A percentile compares a stretch with the other conserved stretches of the same genome.
phyloP scores from a whole-genome alignment of 192 early-diverging fungal species.

The Umbelopsis ramanniana region DNA sequence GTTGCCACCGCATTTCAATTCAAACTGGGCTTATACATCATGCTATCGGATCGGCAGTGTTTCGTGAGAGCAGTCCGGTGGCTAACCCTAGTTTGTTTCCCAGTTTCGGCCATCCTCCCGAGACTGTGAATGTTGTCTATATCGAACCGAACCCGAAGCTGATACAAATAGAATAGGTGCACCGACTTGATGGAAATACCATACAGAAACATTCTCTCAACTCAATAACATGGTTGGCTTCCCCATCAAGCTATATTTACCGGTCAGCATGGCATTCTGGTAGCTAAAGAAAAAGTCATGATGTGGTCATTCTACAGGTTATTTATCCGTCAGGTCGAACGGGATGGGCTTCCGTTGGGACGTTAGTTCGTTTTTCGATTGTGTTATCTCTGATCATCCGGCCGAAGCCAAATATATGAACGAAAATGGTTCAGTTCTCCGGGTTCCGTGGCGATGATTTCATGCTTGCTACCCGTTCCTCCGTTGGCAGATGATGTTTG shows the following conservation, averaged over 20 bases:
- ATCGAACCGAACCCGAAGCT: background rate
- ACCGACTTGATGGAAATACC: too few relatives aligned
- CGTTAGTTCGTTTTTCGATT: background rate
- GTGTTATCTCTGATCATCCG: background rate
- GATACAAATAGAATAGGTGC: too few relatives aligned
- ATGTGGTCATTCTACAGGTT: background rate
- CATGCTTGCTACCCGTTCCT: background rate
- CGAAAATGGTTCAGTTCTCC: background rate
- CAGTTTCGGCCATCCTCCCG: background rate
- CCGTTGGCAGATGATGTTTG: background rate
- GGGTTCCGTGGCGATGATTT: background rate
- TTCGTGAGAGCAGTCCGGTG: constrained; percentile 7
- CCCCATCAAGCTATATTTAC: too few relatives aligned
- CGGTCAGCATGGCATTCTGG: too few relatives aligned
- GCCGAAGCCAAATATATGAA: background rate
- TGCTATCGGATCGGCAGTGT: background rate
- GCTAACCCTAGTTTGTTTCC: constrained; percentile 1
- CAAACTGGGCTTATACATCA: background rate
- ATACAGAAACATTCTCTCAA: too few relatives aligned
- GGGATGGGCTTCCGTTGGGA: constrained; percentile 7
- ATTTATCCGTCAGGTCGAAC: background rate
- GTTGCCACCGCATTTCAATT: background rate
- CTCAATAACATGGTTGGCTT: too few relatives aligned
- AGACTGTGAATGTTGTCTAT: background rate
- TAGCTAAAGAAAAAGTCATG: background rate